Conservation (phyloP, 441 rosid species). For the Gossypium lobatum region DNA sequence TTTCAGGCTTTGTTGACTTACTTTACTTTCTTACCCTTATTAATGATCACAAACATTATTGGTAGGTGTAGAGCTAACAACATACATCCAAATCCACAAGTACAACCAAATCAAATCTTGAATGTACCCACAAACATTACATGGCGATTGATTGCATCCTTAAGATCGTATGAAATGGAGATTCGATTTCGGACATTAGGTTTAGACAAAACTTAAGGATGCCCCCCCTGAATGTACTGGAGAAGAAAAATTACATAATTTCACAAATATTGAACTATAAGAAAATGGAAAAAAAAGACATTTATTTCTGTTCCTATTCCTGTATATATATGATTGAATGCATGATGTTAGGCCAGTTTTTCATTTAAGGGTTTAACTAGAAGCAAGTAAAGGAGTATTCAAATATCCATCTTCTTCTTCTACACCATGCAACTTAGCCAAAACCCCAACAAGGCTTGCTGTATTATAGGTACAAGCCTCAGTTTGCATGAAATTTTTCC, state of each 20-base stretch:
- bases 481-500: slow-evolving; percentile 25
- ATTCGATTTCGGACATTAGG: not conserved
- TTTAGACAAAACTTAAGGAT: not conserved
- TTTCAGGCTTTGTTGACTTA: not conserved
- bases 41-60: not conserved
- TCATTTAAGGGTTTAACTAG: not conserved
- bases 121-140: not conserved
- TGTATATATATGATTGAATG: not conserved
- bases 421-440: slow-evolving; percentile 33
- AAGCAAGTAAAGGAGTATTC: not conserved
- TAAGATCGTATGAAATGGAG: not conserved
- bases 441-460: slow-evolving; percentile 34
- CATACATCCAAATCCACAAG: not conserved
- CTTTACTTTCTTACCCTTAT: not conserved
- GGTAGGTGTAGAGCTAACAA: not conserved
- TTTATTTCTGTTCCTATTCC: not conserved
- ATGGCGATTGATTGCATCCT: not conserved
- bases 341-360: not conserved
- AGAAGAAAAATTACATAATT: not conserved
- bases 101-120: not conserved
- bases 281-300: not conserved
- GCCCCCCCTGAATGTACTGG: not conserved
- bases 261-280: not conserved
- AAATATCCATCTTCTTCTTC: not conserved
- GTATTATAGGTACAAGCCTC: slow-evolving; percentile 47